A percentile compares a stretch with the other conserved stretches of the same genome.
These are phyloP conservation scores for Beauveria australis DNA, from an alignment of 2,329 filamentous ascomycete species.

Conservation along the genomic window DNA sequence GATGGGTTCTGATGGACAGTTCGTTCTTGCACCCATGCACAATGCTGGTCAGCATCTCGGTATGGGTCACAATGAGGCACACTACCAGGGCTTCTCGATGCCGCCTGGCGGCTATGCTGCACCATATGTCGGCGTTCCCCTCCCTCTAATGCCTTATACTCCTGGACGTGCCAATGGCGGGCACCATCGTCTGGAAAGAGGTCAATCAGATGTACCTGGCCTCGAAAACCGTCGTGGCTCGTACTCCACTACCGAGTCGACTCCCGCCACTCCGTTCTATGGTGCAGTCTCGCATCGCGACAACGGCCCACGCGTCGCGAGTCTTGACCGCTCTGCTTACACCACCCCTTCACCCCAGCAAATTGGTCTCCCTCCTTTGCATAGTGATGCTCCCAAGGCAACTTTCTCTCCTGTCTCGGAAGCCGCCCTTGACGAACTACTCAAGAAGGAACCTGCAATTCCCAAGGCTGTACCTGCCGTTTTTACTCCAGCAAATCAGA, in stretches of 20 bases:
- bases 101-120: conserved; percentile 26
- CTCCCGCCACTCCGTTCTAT: conserved; percentile 58
- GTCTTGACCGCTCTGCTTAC: conserved; percentile 55
- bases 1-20: conserved; percentile 30
- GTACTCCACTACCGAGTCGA: conserved; percentile 60
- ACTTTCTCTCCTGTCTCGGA: conserved; percentile 32
- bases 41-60: conserved; percentile 26
- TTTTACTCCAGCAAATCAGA: conserved; percentile 74
- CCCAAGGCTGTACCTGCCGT: conserved; percentile 85
- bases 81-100: conserved; percentile 25
- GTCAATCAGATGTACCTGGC: conserved; percentile 48
- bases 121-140: conserved; percentile 28
- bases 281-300: conserved; percentile 50
- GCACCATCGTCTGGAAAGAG: conserved; percentile 38
- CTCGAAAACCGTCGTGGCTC: conserved; percentile 59
- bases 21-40: conserved; percentile 28
- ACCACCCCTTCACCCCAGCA: conserved; percentile 60
- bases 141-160: conserved; percentile 41
- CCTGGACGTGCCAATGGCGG: conserved; percentile 39
- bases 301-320: conserved; percentile 49
- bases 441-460: conserved; percentile 71
- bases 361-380: conserved; percentile 33
- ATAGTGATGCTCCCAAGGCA: conserved; percentile 36
- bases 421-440: conserved; percentile 52
- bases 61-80: conserved; percentile 26